Percentiles rank a stretch among this genome's conserved stretches.
These are phyloP conservation scores for Melaleuca alternifolia DNA, from an alignment of 345 rosid genomes.

Conservation along the genomic window DNA sequence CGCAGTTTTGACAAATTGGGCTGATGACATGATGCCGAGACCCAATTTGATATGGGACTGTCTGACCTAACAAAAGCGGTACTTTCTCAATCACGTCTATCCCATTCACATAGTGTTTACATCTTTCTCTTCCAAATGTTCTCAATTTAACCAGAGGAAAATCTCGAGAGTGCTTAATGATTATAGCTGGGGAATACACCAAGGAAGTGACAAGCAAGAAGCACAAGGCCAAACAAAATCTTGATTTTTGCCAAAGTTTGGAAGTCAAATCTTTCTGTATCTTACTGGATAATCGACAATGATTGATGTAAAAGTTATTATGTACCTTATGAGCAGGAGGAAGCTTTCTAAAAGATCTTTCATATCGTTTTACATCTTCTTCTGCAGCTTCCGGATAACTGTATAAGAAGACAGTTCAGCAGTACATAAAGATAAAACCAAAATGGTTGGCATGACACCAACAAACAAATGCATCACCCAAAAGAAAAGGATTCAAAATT, in stretches of 20 bases:
- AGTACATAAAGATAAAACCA: background rate
- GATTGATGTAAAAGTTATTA: background rate
- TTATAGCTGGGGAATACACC: background rate
- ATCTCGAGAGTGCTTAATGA: background rate
- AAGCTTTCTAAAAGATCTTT: constrained; percentile 70
- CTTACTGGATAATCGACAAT: background rate
- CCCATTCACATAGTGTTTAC: background rate
- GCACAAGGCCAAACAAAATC: background rate
- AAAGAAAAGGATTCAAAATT: background rate
- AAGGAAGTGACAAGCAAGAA: background rate
- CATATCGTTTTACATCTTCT: constrained; percentile 76
- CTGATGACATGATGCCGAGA: background rate
- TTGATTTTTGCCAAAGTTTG: background rate
- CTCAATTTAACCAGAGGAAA: background rate
- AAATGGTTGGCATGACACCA: background rate
- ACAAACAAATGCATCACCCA: background rate
- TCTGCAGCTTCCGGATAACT: constrained; percentile 90
- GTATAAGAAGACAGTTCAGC: background rate
- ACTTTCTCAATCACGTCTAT: background rate
- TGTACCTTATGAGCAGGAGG: constrained; percentile 66
- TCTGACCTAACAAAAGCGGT: background rate
- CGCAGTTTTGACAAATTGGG: background rate
- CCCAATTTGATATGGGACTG: background rate
- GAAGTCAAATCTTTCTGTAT: background rate
- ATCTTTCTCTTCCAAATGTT: background rate